Evolutionary conservation across 257 asterid species (phyloP).

Genomic region (Nicotiana obtusifolia): DNA sequence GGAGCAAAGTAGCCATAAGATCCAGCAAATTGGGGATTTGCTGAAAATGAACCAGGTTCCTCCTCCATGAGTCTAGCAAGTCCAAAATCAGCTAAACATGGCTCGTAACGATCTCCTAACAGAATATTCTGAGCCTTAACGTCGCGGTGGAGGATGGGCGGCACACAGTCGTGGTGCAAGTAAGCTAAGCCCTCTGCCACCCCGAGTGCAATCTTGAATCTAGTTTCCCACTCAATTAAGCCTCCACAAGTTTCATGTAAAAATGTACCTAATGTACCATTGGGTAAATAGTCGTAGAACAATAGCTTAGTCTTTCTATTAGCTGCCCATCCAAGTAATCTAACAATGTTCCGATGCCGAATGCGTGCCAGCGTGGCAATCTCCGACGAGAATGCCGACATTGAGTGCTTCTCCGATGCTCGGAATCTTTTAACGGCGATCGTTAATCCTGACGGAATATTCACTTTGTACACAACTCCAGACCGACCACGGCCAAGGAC

Average conservation of each 20-base stretch:
- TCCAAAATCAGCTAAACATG: constrained; percentile 75
- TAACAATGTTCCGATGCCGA: constrained; percentile 68
- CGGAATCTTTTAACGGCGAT: constrained; percentile 62
- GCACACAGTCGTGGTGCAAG: constrained; percentile 72
- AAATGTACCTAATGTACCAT: constrained; percentile 49
- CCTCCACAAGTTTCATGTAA: constrained; percentile 47
- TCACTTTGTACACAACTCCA: constrained; percentile 51
- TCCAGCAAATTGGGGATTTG: constrained; percentile 71
- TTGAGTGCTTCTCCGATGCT: constrained; percentile 39
- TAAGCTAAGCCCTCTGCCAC: constrained; percentile 79
- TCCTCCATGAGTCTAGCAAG: constrained; percentile 72
- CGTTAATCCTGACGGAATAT: constrained; percentile 36
- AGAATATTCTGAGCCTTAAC: constrained; percentile 60
- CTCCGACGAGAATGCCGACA: constrained; percentile 61
- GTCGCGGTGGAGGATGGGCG: constrained; percentile 76
- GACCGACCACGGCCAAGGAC: constrained; percentile 66
- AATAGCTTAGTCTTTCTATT: constrained; percentile 63
- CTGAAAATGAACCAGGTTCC: constrained; percentile 36
- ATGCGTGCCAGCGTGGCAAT: constrained; percentile 57
- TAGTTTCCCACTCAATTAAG: constrained; percentile 58
- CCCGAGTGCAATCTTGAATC: constrained; percentile 63
- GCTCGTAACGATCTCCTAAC: constrained; percentile 55
- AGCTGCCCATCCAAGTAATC: constrained; percentile 67
- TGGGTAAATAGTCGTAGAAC: constrained; percentile 64
- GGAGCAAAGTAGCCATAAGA: constrained; percentile 91